Conservation (phyloP, 768 basidiomycete genomes). For the Suillus alpinus region DNA sequence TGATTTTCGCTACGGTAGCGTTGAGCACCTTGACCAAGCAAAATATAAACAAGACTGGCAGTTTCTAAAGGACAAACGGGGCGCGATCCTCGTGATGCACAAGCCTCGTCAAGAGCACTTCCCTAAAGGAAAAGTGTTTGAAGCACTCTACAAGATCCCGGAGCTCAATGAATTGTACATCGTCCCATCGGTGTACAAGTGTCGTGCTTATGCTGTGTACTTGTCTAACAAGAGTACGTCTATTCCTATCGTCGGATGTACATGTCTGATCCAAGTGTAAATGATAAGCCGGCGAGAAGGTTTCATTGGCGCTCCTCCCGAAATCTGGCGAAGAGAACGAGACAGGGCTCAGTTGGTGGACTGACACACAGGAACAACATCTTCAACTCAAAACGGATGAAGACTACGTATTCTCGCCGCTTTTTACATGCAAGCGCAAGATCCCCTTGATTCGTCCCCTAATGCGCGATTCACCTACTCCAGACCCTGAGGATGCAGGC, state of each 20-base stretch:
- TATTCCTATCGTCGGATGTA: background rate
- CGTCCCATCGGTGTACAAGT: constrained; percentile 30
- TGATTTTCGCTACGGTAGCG: background rate
- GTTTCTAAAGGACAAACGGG: constrained; percentile 25
- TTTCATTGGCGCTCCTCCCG: constrained; percentile 22
- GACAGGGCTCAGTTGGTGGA: constrained; percentile 17
- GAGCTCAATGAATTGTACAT: constrained; percentile 28
- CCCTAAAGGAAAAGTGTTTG: constrained; percentile 21
- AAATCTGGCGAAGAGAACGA: constrained; percentile 9
- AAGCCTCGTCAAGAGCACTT: constrained; percentile 22
- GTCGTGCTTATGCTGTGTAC: constrained; percentile 33
- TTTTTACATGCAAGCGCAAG: constrained; percentile 22
- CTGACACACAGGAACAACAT: constrained; percentile 15
- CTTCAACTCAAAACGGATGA: constrained; percentile 16
- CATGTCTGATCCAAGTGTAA: background rate
- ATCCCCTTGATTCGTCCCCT: background rate
- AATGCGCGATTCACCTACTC: constrained; percentile 13
- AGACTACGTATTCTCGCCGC: constrained; percentile 23
- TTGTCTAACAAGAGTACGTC: constrained; percentile 25
- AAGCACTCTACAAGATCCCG: constrained; percentile 22
- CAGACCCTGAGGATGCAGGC: constrained; percentile 11
- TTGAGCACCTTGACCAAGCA: constrained; percentile 27
- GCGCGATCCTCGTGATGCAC: constrained; percentile 34
- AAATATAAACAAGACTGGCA: constrained; percentile 34
- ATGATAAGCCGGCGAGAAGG: constrained; percentile 19